Conservation (phyloP, 2,329 filamentous ascomycete genomes). For the Westerdykella sp. region DNA sequence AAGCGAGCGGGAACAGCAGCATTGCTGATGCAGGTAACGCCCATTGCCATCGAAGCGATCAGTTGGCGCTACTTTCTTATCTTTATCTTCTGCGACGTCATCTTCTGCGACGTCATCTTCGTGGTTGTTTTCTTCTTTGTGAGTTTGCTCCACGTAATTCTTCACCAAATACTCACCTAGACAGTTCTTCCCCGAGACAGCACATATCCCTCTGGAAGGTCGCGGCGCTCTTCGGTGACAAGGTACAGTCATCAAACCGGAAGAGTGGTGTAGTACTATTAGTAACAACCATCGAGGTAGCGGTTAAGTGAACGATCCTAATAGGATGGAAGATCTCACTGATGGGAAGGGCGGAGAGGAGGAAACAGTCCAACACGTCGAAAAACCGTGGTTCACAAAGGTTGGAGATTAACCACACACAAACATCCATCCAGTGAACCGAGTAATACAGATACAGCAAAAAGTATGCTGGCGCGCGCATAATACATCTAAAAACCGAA, state of each 20-base stretch:
- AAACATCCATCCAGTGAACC: not conserved
- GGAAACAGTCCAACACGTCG: not conserved
- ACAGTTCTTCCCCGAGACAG: too few relatives aligned
- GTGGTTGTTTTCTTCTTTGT: too few relatives aligned
- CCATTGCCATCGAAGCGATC: conserved; percentile 5
- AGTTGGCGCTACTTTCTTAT: conserved; percentile 4
- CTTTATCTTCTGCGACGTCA: conserved; percentile 1
- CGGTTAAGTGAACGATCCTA: not conserved
- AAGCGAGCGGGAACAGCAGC: too few relatives aligned
- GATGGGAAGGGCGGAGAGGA: not conserved
- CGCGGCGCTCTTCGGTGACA: too few relatives aligned
- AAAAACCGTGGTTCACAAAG: not conserved
- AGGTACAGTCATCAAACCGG: too few relatives aligned
- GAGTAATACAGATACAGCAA: not conserved
- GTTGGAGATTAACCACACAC: not conserved
- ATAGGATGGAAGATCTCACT: not conserved
- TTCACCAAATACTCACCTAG: too few relatives aligned
- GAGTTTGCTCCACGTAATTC: too few relatives aligned
- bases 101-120: too few relatives aligned
- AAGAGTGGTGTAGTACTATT: too few relatives aligned
- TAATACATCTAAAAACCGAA: not conserved
- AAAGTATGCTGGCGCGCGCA: not conserved
- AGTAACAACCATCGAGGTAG: too few relatives aligned
- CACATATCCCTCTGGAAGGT: too few relatives aligned
- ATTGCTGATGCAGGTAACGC: conserved; percentile 6